These are phyloP conservation scores for Apostasia shenzhenica DNA, from an alignment of 106 monocot genomes.

Conservation along the genomic window DNA sequence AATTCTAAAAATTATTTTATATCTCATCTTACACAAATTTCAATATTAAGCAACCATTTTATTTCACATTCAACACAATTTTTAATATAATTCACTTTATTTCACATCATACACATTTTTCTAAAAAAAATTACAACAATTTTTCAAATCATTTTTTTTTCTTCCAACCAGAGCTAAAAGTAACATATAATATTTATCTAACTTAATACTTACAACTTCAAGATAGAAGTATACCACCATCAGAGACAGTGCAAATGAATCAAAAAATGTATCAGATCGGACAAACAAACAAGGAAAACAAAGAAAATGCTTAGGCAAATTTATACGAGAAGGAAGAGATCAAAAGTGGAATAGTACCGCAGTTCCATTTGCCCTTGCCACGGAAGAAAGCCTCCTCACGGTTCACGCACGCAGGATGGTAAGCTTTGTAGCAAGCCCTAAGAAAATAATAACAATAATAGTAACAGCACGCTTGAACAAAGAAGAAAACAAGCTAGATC, in stretches of 20 bases:
- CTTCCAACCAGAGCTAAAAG: too few species aligned
- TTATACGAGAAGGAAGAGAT: not conserved
- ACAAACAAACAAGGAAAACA: not conserved
- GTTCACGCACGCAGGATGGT: conserved; percentile 61
- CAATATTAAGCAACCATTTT: too few species aligned
- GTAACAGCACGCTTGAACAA: not conserved
- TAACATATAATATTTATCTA: too few species aligned
- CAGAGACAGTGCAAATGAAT: not conserved
- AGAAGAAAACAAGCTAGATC: not conserved
- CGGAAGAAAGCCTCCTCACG: conserved; percentile 71
- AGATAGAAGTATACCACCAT: too few species aligned
- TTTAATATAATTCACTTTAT: too few species aligned
- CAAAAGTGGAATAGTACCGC: conserved; percentile 28
- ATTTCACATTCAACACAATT: too few species aligned
- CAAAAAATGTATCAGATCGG: not conserved
- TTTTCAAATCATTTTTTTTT: too few species aligned
- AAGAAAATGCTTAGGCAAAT: not conserved
- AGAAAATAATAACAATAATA: not conserved
- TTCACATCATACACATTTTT: too few species aligned
- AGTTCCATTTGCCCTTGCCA: conserved; percentile 47
- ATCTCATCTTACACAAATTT: too few species aligned
- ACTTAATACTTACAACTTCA: too few species aligned
- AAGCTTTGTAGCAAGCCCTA: conserved; percentile 70
- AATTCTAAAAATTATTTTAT: too few species aligned
- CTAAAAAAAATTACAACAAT: too few species aligned